Conservation (phyloP, 192 early-diverging fungal genomes). For the Jimgerdemannia lactiflua region DNA sequence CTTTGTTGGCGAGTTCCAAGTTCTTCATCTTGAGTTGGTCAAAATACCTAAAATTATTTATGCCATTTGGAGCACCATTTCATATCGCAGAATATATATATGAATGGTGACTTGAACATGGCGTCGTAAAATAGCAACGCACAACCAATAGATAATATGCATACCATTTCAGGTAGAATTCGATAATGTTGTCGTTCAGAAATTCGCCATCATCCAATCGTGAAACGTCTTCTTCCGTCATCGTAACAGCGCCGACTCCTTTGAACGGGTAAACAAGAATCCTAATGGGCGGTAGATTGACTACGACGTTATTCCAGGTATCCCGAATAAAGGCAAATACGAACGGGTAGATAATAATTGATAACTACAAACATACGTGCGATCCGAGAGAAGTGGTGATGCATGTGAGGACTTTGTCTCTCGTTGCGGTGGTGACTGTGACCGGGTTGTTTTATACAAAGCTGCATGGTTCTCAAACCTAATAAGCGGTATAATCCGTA, state of each 20-base stretch:
- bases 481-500: too few species aligned
- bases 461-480: too few species aligned
- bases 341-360: too few species aligned
- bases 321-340: neutral
- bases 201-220: slow-evolving; percentile 71
- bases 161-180: slow-evolving; percentile 71
- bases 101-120: too few species aligned
- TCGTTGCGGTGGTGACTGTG: too few species aligned
- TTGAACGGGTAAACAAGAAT: slow-evolving; percentile 21
- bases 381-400: too few species aligned
- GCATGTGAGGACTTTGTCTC: too few species aligned
- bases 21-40: slow-evolving; percentile 27
- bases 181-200: slow-evolving; percentile 88
- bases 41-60: slow-evolving; percentile 3
- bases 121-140: neutral
- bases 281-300: slow-evolving; percentile 1
- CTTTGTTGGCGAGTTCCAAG: slow-evolving; percentile 43
- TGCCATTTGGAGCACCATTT: too few species aligned
- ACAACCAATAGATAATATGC: slow-evolving; percentile 19
- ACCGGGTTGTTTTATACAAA: too few species aligned
- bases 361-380: too few species aligned
- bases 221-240: slow-evolving; percentile 60
- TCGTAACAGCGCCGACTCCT: slow-evolving; percentile 45
- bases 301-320: neutral
- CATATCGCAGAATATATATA: too few species aligned